These are phyloP conservation scores for Rhizoclosmatium globosum DNA, from an alignment of 192 early-diverging fungal species.

Conservation along the genomic window DNA sequence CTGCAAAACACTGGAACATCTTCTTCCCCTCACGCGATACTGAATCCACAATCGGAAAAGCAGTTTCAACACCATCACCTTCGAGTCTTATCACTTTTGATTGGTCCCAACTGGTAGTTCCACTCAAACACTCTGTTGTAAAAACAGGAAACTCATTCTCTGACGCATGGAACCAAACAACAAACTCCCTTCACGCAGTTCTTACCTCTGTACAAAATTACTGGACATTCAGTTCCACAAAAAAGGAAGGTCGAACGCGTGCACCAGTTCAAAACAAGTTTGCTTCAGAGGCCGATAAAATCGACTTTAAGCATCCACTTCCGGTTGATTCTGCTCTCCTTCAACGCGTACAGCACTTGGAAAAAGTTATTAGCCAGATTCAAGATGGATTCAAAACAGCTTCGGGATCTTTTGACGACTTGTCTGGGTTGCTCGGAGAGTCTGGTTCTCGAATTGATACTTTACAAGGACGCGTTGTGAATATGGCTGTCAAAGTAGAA, in stretches of 20 bases:
- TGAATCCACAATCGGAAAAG: neutral
- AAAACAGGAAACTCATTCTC: neutral
- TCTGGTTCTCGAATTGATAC: neutral
- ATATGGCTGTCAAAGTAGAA: neutral
- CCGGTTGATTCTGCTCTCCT: neutral
- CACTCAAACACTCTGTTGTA: neutral
- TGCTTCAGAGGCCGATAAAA: neutral
- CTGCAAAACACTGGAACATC: slow-evolving; percentile 4
- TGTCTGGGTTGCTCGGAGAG: neutral
- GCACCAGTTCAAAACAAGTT: neutral
- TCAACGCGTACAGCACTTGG: neutral
- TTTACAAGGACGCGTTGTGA: neutral
- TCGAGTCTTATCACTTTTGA: no score
- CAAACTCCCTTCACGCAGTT: neutral
- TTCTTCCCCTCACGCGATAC: slow-evolving; percentile 3
- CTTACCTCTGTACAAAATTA: neutral
- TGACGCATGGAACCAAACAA: neutral
- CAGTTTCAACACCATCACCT: neutral
- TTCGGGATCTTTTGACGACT: neutral
- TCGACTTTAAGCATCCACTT: neutral
- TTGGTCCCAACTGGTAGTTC: no score
- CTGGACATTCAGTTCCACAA: neutral
- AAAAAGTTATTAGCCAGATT: neutral
- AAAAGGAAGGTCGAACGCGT: neutral
- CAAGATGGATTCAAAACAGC: neutral